Evolutionary conservation across 2,329 filamentous ascomycete species (phyloP).

Genomic region (Zasmidium cellare): DNA sequence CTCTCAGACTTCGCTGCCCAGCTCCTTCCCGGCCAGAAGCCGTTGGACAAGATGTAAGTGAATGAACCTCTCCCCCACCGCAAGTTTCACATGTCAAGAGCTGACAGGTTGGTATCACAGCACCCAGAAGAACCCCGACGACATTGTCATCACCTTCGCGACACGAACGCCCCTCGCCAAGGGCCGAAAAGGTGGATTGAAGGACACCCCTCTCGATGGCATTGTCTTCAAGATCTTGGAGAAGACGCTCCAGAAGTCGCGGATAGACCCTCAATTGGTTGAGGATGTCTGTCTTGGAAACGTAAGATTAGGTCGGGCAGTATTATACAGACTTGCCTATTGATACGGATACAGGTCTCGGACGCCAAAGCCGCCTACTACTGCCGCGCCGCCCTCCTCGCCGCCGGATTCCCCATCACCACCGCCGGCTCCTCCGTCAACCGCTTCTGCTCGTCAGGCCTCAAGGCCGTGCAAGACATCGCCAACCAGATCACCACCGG

Average conservation of each 20-base stretch:
- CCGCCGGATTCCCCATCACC: constrained; percentile 92
- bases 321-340: constrained; percentile 51
- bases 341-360: constrained; percentile 59
- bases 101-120: constrained; percentile 1
- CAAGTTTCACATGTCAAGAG: background rate
- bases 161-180: constrained; percentile 88
- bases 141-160: constrained; percentile 93
- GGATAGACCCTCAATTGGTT: constrained; percentile 37
- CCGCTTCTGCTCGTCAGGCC: constrained; percentile 95
- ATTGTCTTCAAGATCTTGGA: constrained; percentile 82
- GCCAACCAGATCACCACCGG: constrained; percentile 80
- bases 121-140: constrained; percentile 74
- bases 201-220: constrained; percentile 89
- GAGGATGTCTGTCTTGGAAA: constrained; percentile 88
- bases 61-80: constrained; percentile 72
- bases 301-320: constrained; percentile 53
- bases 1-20: constrained; percentile 87
- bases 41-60: constrained; percentile 77
- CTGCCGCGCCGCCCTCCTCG: constrained; percentile 80
- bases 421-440: constrained; percentile 79
- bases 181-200: constrained; percentile 88
- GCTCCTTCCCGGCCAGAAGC: constrained; percentile 68
- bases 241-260: constrained; percentile 45
- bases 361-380: constrained; percentile 89
- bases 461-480: constrained; percentile 94